A percentile compares a stretch with the other conserved stretches of the same genome.
phyloP scores from a whole-genome alignment of 345 rosid species.

The sweet orange (Citrus sinensis) region DNA sequence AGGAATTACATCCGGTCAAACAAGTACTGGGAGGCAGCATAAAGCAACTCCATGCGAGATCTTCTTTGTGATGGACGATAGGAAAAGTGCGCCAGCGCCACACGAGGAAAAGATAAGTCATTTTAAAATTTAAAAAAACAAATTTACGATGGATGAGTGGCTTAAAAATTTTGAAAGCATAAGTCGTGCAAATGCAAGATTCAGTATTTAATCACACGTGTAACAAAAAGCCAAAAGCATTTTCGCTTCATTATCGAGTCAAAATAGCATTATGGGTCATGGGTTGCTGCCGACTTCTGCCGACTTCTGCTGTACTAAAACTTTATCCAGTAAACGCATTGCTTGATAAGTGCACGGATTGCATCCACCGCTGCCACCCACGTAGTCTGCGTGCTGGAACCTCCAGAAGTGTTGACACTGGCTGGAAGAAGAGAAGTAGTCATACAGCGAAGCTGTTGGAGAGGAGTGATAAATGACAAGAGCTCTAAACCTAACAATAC shows the following conservation, averaged over 20 bases:
- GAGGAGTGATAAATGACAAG: no score
- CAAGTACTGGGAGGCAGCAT: not conserved
- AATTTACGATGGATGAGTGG: no score
- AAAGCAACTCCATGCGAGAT: not conserved
- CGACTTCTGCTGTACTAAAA: not conserved
- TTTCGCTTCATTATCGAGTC: not conserved
- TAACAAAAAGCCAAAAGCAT: not conserved
- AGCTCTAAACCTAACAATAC: not conserved
- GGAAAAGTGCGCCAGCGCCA: not conserved
- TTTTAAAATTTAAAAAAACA: no score
- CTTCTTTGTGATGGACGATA: not conserved
- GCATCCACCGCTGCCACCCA: not conserved
- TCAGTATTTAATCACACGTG: not conserved
- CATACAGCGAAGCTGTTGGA: not conserved
- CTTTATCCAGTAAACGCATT: not conserved
- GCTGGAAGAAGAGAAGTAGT: no score
- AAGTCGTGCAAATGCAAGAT: not conserved
- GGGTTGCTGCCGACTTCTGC: not conserved
- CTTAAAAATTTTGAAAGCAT: not conserved
- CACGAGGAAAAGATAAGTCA: no score
- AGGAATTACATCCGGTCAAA: not conserved
- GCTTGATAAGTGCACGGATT: not conserved
- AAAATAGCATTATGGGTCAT: not conserved
- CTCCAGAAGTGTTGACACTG: no score
- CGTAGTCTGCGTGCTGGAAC: no score